Conservation (phyloP, 192 early-diverging fungal species). For the Polychytrium aggregatum region DNA sequence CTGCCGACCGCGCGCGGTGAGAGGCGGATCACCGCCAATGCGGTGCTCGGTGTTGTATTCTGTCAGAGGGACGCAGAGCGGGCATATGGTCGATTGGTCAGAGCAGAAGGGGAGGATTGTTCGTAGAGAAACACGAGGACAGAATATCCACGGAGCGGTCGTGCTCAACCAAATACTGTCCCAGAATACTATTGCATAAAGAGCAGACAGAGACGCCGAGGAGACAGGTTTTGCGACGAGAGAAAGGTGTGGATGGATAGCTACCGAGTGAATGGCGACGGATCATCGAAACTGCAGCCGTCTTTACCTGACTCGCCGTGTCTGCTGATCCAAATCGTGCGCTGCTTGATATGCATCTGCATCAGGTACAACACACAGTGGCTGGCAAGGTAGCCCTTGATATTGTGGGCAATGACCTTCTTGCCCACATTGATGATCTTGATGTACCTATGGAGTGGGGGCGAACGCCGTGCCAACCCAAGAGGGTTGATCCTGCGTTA, state of each 20-base stretch:
- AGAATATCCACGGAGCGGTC: too few relatives aligned
- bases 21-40: constrained; percentile 79
- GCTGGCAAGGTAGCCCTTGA: constrained; percentile 81
- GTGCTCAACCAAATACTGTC: too few relatives aligned
- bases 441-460: constrained; percentile 73
- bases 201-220: neutral
- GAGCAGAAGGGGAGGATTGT: too few relatives aligned
- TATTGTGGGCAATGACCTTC: constrained; percentile 88
- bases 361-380: constrained; percentile 97
- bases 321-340: constrained; percentile 82
- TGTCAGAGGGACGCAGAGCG: too few relatives aligned
- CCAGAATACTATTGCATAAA: neutral
- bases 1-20: constrained; percentile 57
- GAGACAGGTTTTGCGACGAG: too few relatives aligned
- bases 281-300: too few relatives aligned
- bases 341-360: constrained; percentile 83
- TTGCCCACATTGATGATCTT: constrained; percentile 95
- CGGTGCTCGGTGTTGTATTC: constrained; percentile 70
- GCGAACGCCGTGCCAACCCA: too few relatives aligned
- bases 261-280: too few relatives aligned
- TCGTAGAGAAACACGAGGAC: too few relatives aligned
- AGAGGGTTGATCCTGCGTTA: too few relatives aligned
- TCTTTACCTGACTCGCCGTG: constrained; percentile 78
- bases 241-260: too few relatives aligned
- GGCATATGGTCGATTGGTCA: too few relatives aligned